Percentiles rank a stretch among this genome's conserved stretches.
These are phyloP conservation scores for Aspergillus melleus DNA, from an alignment of 2,329 filamentous ascomycete genomes.

Conservation along the genomic window DNA sequence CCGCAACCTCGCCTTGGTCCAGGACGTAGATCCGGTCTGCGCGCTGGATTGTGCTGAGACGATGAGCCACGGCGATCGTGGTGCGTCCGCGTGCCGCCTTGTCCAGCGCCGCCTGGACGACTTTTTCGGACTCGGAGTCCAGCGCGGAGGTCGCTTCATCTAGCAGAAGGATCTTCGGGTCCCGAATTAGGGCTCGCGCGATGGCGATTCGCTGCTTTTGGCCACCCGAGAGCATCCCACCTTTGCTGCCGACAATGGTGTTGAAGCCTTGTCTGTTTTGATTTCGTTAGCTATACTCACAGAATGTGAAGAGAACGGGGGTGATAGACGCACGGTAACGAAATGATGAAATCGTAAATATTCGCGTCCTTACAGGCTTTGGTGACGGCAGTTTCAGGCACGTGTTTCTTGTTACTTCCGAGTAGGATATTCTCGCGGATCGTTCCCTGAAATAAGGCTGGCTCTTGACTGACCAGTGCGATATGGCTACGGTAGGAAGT, in stretches of 20 bases:
- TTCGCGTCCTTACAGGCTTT: slow-evolving; percentile 29
- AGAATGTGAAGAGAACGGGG: not conserved
- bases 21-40: slow-evolving; percentile 93
- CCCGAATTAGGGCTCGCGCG: slow-evolving; percentile 36
- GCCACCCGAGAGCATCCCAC: slow-evolving; percentile 32
- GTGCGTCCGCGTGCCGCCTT: slow-evolving; percentile 77
- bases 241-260: slow-evolving; percentile 25
- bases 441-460: slow-evolving; percentile 66
- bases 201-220: slow-evolving; percentile 40
- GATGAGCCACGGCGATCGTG: slow-evolving; percentile 88
- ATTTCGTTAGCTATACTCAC: not conserved
- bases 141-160: slow-evolving; percentile 46
- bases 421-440: slow-evolving; percentile 68
- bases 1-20: slow-evolving; percentile 77
- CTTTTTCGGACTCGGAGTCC: slow-evolving; percentile 46
- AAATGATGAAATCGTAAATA: slow-evolving; percentile 29
- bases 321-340: slow-evolving; percentile 20
- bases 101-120: slow-evolving; percentile 69
- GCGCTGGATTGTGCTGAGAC: slow-evolving; percentile 85
- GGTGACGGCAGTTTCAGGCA: slow-evolving; percentile 15
- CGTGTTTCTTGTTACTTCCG: slow-evolving; percentile 39
- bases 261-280: slow-evolving; percentile 21
- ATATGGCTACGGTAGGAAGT: slow-evolving; percentile 62
- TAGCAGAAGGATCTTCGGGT: slow-evolving; percentile 31
- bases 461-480: slow-evolving; percentile 70